These are phyloP conservation scores for Tillandsia leiboldiana DNA, from an alignment of 176 grass and related monocot species.

Conservation along the genomic window DNA sequence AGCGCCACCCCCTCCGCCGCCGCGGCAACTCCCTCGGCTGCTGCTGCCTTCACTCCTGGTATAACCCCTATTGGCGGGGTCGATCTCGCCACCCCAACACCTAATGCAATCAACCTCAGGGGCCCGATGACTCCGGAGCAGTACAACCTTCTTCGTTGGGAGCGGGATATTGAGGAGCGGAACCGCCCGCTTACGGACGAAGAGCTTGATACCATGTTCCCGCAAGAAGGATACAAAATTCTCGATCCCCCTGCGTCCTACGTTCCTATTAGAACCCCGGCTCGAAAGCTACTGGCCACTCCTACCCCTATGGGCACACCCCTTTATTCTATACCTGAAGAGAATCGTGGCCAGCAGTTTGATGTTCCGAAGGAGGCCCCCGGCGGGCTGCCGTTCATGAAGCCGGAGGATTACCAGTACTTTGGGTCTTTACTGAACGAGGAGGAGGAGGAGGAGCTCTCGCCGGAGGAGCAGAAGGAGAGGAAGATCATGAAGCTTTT, in stretches of 20 bases:
- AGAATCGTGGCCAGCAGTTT: constrained; percentile 90
- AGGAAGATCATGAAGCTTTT: constrained; percentile 93
- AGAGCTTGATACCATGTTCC: constrained; percentile 86
- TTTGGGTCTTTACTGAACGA: constrained; percentile 83
- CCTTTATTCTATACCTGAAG: constrained; percentile 69
- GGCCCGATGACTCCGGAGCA: constrained; percentile 83
- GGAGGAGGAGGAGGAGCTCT: constrained; percentile 84
- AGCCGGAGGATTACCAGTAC: constrained; percentile 97
- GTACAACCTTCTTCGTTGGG: constrained; percentile 80
- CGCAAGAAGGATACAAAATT: constrained; percentile 81
- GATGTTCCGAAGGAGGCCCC: constrained; percentile 76
- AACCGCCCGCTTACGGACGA: constrained; percentile 90
- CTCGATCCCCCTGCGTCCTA: constrained; percentile 71
- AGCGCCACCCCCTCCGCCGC: constrained; percentile 43
- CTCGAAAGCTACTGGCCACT: constrained; percentile 86
- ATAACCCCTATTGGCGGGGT: constrained; percentile 68
- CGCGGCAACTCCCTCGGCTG: constrained; percentile 18
- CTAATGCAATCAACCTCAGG: constrained; percentile 46
- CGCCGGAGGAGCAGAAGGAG: constrained; percentile 85
- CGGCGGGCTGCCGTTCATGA: constrained; percentile 78
- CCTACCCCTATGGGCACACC: constrained; percentile 82
- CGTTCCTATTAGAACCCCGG: constrained; percentile 86
- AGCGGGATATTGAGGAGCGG: constrained; percentile 90
- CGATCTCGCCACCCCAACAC: constrained; percentile 52
- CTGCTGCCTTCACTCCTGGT: constrained; percentile 63